Conservation (phyloP, 1,284 basidiomycete genomes). For the Ganoderma leucocontextum region DNA sequence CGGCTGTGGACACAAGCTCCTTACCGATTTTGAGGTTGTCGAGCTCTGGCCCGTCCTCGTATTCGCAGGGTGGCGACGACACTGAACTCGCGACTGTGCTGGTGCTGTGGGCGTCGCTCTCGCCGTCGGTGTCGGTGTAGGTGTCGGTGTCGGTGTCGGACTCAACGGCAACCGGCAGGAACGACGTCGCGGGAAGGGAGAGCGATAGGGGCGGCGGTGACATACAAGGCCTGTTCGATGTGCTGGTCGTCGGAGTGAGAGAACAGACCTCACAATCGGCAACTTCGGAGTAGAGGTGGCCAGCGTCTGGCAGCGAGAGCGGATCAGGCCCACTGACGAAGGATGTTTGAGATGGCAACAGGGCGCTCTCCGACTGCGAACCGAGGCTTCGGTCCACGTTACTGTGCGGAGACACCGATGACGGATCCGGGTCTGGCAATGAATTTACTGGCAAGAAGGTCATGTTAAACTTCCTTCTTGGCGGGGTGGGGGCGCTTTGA, state of each 20-base stretch:
- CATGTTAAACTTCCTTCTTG: conserved; percentile 40
- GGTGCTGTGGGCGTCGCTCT: conserved; percentile 38
- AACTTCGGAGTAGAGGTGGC: conserved; percentile 18
- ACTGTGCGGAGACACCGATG: conserved; percentile 11
- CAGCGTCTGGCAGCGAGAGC: conserved; percentile 20
- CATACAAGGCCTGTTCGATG: conserved; percentile 7
- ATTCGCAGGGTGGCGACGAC: conserved; percentile 38
- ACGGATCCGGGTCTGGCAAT: conserved; percentile 19
- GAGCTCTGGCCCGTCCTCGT: conserved; percentile 25
- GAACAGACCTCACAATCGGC: conserved; percentile 5
- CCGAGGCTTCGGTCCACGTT: neutral
- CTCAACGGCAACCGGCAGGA: conserved; percentile 13
- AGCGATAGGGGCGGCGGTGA: conserved; percentile 17
- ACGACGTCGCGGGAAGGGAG: conserved; percentile 13
- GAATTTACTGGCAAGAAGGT: conserved; percentile 40
- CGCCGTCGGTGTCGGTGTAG: conserved; percentile 39
- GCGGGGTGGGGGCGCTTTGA: conserved; percentile 22
- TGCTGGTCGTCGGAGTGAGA: conserved; percentile 13
- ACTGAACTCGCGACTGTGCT: conserved; percentile 34
- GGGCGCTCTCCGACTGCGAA: conserved; percentile 12
- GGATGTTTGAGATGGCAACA: conserved; percentile 24
- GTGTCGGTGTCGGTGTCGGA: conserved; percentile 32
- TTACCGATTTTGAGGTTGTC: conserved; percentile 25
- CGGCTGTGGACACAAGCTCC: conserved; percentile 4
- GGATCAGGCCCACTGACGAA: conserved; percentile 25